Conservation (phyloP, 306 rosid genomes). For the Delonix regia region DNA sequence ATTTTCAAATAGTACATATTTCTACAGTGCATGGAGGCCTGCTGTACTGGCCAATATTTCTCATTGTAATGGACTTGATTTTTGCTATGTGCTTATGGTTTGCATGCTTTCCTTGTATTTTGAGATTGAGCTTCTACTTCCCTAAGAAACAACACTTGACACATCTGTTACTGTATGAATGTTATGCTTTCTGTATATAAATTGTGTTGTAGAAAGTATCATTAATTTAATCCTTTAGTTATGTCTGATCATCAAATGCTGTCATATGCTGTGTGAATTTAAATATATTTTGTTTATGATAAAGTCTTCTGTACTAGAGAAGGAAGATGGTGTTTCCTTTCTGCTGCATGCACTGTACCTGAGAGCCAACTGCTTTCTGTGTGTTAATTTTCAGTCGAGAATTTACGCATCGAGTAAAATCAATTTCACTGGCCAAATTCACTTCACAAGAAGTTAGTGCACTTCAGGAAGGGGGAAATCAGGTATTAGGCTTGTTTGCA, state of each 20-base stretch:
- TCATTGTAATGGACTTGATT: constrained; percentile 17
- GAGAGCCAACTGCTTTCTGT: constrained; percentile 29
- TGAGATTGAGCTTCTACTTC: constrained; percentile 16
- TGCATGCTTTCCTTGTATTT: constrained; percentile 31
- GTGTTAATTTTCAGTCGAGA: constrained; percentile 75
- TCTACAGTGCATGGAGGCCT: constrained; percentile 21
- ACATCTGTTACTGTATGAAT: constrained; percentile 12
- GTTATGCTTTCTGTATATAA: neutral
- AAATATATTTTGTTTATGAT: constrained; percentile 21
- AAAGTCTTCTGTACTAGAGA: constrained; percentile 23
- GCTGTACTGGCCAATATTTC: constrained; percentile 7
- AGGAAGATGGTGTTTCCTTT: constrained; percentile 20
- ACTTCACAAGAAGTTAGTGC: constrained; percentile 86
- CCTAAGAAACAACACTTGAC: constrained; percentile 28
- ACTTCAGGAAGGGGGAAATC: constrained; percentile 95
- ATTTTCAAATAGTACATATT: constrained; percentile 19
- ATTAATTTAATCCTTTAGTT: no score
- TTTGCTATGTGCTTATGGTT: constrained; percentile 18
- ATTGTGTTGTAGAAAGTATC: neutral
- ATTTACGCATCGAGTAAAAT: constrained; percentile 92
- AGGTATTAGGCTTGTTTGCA: constrained; percentile 49
- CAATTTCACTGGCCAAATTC: constrained; percentile 90
- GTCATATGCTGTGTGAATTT: neutral
- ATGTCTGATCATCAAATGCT: neutral
- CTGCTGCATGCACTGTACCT: constrained; percentile 20